Base-by-base conservation (phyloP, 2,329 filamentous ascomycete genomes). In the Decorospora gaudefroyi region DNA sequence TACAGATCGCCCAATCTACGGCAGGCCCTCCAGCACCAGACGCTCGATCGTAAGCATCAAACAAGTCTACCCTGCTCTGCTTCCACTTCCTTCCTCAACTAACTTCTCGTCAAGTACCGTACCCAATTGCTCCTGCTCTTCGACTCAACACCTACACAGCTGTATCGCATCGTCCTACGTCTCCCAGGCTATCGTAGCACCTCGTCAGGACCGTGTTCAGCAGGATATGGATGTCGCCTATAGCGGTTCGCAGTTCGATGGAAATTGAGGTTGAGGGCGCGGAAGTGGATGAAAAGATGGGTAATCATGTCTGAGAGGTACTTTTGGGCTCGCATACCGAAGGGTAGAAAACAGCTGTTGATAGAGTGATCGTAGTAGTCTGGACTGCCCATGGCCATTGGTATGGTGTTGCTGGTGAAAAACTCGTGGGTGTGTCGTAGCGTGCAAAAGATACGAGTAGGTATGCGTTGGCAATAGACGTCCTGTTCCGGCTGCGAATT, bases 241-340 rank as follows among this genome's bases (percentile, higher is more conserved):
- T 17, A 34, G 37, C 2, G 40, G 39, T 7, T 22, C 22, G 9
- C 33, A 39, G 12, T 44, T 47, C 16, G 12, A 43, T n/a, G 10
- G n/a, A 23, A 7, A 29, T 6, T 34, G 23, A 33, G 12, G 15
- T 13, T 1, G 13, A 17, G 6, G 15, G 12, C n/a, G 27, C 1
- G 9, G 11, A 28, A 9, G 12, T 18, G 7, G 6, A 10, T 25
- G 30, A 1, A 15, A 15, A n/a, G n/a, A n/a, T n/a, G n/a, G n/a
- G n/a, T n/a, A n/a, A n/a, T n/a, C n/a, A n/a, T n/a, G n/a, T n/a
- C n/a, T n/a, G n/a, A n/a, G n/a, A n/a, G n/a, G n/a, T 18, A 8
- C 19, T n/a, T 2, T 5, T 9, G 22, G 21, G 8, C 7, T 28
- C 13, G 13, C 11, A 11, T 21, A 11, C 13, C 9, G 25, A 15